Base-by-base conservation (phyloP, 1,284 basidiomycete genomes). In the Sparassis latifolia region DNA sequence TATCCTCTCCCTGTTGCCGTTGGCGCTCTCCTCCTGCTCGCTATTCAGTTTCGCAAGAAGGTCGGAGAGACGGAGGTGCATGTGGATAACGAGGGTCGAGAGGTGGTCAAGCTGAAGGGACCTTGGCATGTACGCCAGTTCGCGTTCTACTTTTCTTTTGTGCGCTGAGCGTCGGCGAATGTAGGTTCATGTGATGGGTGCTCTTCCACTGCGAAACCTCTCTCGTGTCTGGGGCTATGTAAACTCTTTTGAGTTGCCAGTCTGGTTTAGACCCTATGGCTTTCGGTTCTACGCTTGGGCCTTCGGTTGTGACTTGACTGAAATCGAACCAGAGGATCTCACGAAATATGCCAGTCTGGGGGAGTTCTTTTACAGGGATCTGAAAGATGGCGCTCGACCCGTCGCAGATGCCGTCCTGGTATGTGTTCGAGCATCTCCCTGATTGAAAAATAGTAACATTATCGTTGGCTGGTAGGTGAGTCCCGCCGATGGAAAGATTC, bases 171-270 rank as follows among this genome's bases (percentile, higher is more conserved):
- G 20, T 20, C 27, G 4, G 42, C n/a, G 7, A 28, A 31, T 20
- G 9, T 33, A 97, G 92, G 92, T 98, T 30, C 91, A 97, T 69
- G 93, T 99, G 48, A 77, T 99, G 45, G 96, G 94, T 48, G 95
- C 95, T 5, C 80, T 99, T 3, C 96, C 96, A 0, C 79, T 99
- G 12, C 86, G 95, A 42, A 92, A 92, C 58, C 84, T 98, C 63
- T 98, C 94, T 30, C 86, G 95, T 4, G 70, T 97, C 5, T 99
- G 96, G 94, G 97, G 97, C 5, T 95, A 94, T 69, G 65, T 97
- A 52, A 99, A 98, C 72, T 89, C 86, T 2, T 74, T 94, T 47
- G 87, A 94, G 55, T 80, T 99, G 2, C 97, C 96, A 29, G 78
- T 96, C 50, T 99, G 95, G 96, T 82, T 94, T 69, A 78, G 96